Evolutionary conservation across 2,329 filamentous ascomycete species (phyloP).

Genomic region (Cordyceps javanica): DNA sequence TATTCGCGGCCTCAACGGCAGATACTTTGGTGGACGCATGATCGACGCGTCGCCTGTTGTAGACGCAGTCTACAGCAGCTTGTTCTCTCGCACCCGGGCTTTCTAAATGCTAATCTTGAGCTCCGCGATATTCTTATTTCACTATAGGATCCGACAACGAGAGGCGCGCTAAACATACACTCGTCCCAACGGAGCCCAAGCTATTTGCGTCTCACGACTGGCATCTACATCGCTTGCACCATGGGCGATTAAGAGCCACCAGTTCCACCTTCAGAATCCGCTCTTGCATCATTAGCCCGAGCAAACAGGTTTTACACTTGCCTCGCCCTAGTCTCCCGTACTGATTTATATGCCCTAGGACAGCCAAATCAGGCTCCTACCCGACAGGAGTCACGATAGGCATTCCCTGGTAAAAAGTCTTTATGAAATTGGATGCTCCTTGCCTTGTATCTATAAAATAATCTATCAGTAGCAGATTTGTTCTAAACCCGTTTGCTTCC

Average conservation of each 20-base stretch:
- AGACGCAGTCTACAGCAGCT: constrained; percentile 96
- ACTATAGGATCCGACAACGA: constrained; percentile 8
- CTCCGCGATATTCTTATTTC: constrained; percentile 6
- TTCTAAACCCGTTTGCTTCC: neutral
- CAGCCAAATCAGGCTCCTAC: constrained; percentile 4
- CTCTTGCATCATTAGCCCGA: constrained; percentile 6
- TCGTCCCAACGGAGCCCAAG: neutral
- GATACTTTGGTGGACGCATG: constrained; percentile 88
- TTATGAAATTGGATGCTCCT: neutral
- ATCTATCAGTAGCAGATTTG: neutral
- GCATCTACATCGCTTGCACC: neutral
- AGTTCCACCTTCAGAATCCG: neutral
- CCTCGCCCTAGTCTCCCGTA: constrained; percentile 10
- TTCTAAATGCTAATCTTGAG: constrained; percentile 44
- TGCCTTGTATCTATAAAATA: neutral
- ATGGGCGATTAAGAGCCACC: neutral
- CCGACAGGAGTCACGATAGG: constrained; percentile 1
- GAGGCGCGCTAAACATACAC: neutral
- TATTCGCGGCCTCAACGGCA: constrained; percentile 94
- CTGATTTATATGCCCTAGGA: constrained; percentile 15
- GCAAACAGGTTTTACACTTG: constrained; percentile 13
- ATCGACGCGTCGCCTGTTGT: constrained; percentile 95
- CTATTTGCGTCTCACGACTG: neutral
- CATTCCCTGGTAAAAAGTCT: constrained; percentile 4
- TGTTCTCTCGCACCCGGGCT: constrained; percentile 81